A percentile compares a stretch with the other conserved stretches of the same genome.
phyloP scores from a whole-genome alignment of 2,329 filamentous ascomycete genomes.

The Ophiostoma angusticollis region DNA sequence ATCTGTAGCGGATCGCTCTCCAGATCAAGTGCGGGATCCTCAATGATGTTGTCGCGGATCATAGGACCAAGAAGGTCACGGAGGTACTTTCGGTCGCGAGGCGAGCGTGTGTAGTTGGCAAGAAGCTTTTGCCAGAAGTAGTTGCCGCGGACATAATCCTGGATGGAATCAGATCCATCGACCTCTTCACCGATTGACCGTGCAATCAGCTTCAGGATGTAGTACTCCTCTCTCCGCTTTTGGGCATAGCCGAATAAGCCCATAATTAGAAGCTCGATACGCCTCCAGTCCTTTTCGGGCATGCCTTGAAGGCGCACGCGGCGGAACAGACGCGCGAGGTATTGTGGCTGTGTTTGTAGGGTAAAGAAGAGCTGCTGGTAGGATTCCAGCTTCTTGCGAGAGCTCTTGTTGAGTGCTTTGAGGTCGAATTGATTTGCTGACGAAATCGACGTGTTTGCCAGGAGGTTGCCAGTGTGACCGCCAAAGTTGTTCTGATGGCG shows the following conservation, averaged over 20 bases:
- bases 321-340: conserved; percentile 79
- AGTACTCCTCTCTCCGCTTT: conserved; percentile 93
- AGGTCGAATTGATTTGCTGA: conserved; percentile 90
- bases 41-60: conserved; percentile 83
- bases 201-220: conserved; percentile 76
- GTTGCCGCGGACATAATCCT: conserved; percentile 79
- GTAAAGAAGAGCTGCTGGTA: conserved; percentile 98
- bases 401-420: conserved; percentile 94
- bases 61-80: conserved; percentile 74
- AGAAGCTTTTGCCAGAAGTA: conserved; percentile 90
- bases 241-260: conserved; percentile 94
- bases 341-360: conserved; percentile 90
- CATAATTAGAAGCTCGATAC: conserved; percentile 90
- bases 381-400: conserved; percentile 83
- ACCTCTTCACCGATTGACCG: conserved; percentile 78
- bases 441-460: conserved; percentile 78
- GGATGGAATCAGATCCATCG: conserved; percentile 55
- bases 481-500: conserved; percentile 95
- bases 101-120: conserved; percentile 76
- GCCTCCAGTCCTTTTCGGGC: conserved; percentile 82
- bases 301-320: conserved; percentile 71
- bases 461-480: conserved; percentile 61
- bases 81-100: conserved; percentile 83
- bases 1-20: conserved; percentile 98
- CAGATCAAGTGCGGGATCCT: conserved; percentile 78